Percentiles rank a stretch among this genome's conserved stretches.
Evolutionary conservation across 305 asterid genomes (phyloP).

Genomic region (Fraxinus platypoda): DNA sequence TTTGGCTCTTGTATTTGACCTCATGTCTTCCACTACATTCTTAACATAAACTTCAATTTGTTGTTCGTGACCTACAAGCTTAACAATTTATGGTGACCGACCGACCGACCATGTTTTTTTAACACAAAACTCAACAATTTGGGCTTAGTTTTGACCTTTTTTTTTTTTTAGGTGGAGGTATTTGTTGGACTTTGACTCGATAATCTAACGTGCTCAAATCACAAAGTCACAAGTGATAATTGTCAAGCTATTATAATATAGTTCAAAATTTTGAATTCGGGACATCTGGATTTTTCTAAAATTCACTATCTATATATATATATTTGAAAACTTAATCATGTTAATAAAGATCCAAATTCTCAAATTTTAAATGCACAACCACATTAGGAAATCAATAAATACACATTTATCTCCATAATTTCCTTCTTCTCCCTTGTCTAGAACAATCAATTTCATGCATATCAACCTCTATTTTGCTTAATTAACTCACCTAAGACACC

Average conservation of each 20-base stretch:
- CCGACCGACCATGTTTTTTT: background rate
- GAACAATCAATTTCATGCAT: background rate
- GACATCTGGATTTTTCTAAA: background rate
- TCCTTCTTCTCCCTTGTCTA: background rate
- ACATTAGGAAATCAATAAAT: background rate
- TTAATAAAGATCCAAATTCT: background rate
- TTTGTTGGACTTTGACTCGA: background rate
- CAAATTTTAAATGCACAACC: background rate
- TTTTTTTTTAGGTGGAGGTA: background rate
- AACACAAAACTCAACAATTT: background rate
- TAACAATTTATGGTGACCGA: background rate
- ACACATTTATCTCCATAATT: background rate
- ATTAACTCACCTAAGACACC: background rate
- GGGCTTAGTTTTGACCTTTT: background rate
- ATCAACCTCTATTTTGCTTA: background rate
- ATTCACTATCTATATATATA: background rate
- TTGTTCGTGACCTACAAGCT: background rate
- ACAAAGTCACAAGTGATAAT: background rate
- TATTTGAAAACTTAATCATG: background rate
- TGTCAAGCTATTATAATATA: background rate
- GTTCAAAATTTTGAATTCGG: background rate
- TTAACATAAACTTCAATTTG: background rate
- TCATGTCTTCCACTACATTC: background rate
- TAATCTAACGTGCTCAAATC: background rate
- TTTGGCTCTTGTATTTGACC: background rate